Evolutionary conservation across 495 filamentous ascomycete genomes (phyloP).

Genomic region (Alectoria sarmentosa): DNA sequence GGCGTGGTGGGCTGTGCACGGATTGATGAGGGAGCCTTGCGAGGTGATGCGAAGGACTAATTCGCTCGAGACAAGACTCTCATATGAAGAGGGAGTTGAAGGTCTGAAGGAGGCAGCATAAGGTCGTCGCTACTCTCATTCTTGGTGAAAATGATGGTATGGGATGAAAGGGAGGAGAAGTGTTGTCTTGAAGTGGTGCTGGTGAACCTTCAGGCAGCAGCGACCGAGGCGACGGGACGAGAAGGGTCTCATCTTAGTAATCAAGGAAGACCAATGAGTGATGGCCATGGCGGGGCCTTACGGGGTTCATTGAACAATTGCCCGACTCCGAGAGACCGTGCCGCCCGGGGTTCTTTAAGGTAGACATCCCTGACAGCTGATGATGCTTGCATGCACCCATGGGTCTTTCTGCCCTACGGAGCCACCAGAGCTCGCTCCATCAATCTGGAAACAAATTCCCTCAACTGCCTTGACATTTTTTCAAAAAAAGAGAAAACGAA

Average conservation of each 20-base stretch:
- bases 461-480: background rate
- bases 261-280: background rate
- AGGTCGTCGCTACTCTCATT: background rate
- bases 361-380: too few relatives aligned
- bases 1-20: conserved; percentile 13
- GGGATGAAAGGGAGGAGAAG: background rate
- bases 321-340: background rate
- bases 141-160: background rate
- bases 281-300: background rate
- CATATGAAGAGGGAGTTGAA: background rate
- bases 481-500: too few relatives aligned
- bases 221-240: background rate
- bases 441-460: background rate
- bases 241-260: background rate
- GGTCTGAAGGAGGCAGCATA: background rate
- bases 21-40: conserved; percentile 14
- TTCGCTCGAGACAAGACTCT: background rate
- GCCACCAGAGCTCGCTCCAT: background rate
- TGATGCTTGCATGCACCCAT: too few relatives aligned
- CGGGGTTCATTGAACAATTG: background rate
- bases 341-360: background rate
- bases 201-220: background rate
- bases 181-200: conserved; percentile 2
- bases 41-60: background rate
- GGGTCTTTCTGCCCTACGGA: background rate